Evolutionary conservation across 306 rosid genomes (phyloP).

Genomic region (Datisca glomerata): DNA sequence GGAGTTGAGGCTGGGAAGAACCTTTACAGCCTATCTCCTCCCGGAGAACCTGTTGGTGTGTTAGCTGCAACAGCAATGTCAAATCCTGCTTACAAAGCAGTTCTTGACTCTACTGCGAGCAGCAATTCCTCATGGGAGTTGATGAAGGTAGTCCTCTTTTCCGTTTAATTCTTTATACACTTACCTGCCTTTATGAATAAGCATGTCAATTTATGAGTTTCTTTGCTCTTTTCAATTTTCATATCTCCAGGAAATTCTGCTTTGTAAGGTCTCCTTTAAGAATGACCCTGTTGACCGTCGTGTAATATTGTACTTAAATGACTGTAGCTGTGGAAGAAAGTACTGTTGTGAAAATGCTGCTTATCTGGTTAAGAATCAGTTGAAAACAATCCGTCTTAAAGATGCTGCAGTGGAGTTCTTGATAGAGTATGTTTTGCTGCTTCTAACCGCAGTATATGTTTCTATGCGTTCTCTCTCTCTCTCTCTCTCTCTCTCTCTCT

Average conservation of each 20-base stretch:
- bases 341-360: conserved; percentile 78
- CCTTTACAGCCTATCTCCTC: conserved; percentile 44
- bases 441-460: too few species aligned
- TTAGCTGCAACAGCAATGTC: conserved; percentile 97
- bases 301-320: conserved; percentile 61
- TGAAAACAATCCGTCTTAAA: conserved; percentile 71
- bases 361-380: conserved; percentile 59
- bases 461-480: conserved; percentile 9
- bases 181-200: too few species aligned
- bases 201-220: neutral
- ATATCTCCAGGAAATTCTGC: conserved; percentile 59
- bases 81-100: conserved; percentile 94
- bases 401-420: conserved; percentile 63
- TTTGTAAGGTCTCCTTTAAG: conserved; percentile 65
- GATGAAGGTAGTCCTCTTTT: conserved; percentile 65
- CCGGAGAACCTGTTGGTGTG: conserved; percentile 98
- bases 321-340: conserved; percentile 63
- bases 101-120: conserved; percentile 82
- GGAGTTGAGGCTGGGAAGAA: conserved; percentile 36
- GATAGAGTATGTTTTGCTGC: conserved; percentile 83
- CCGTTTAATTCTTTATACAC: neutral
- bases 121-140: conserved; percentile 95
- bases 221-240: neutral
- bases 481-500: neutral
- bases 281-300: conserved; percentile 73